Conservation (phyloP, 805 yeast species). For the Yarrowia sp. region DNA sequence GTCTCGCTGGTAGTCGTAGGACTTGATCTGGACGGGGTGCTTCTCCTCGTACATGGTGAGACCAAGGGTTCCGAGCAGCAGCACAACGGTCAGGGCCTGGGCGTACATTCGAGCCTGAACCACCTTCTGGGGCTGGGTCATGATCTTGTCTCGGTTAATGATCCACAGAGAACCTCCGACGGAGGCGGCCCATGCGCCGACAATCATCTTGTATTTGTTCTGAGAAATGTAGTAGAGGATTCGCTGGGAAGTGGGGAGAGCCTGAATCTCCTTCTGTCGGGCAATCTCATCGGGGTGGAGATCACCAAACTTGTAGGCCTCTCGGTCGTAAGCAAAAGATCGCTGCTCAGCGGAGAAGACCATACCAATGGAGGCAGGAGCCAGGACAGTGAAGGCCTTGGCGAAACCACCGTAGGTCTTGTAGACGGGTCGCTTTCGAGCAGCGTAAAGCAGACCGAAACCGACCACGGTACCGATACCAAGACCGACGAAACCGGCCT, state of each 20-base stretch:
- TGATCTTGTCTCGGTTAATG: slow-evolving; percentile 74
- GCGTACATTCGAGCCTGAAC: slow-evolving; percentile 93
- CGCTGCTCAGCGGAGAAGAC: slow-evolving; percentile 75
- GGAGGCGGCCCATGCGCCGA: slow-evolving; percentile 80
- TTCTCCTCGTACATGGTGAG: slow-evolving; percentile 52
- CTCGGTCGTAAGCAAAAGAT: slow-evolving; percentile 69
- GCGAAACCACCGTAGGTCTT: slow-evolving; percentile 42
- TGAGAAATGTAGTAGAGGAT: slow-evolving; percentile 57
- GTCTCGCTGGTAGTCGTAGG: slow-evolving; percentile 42
- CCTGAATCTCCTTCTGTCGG: slow-evolving; percentile 58
- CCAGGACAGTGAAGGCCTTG: slow-evolving; percentile 67
- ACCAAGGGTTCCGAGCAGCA: slow-evolving; percentile 68
- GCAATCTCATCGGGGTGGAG: slow-evolving; percentile 53
- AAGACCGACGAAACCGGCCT: slow-evolving; percentile 69
- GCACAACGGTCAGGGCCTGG: slow-evolving; percentile 76
- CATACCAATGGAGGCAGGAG: slow-evolving; percentile 69
- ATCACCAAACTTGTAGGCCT: slow-evolving; percentile 61
- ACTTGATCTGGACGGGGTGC: slow-evolving; percentile 30
- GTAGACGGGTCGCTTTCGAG: slow-evolving; percentile 52
- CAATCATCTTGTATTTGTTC: slow-evolving; percentile 68
- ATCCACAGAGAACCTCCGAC: slow-evolving; percentile 78
- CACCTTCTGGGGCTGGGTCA: slow-evolving; percentile 79
- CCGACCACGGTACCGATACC: slow-evolving; percentile 65
- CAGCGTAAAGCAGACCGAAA: slow-evolving; percentile 59
- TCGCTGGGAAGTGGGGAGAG: slow-evolving; percentile 59